Evolutionary conservation across 1,284 basidiomycete genomes (phyloP).

Genomic region (Naganishia sp.): DNA sequence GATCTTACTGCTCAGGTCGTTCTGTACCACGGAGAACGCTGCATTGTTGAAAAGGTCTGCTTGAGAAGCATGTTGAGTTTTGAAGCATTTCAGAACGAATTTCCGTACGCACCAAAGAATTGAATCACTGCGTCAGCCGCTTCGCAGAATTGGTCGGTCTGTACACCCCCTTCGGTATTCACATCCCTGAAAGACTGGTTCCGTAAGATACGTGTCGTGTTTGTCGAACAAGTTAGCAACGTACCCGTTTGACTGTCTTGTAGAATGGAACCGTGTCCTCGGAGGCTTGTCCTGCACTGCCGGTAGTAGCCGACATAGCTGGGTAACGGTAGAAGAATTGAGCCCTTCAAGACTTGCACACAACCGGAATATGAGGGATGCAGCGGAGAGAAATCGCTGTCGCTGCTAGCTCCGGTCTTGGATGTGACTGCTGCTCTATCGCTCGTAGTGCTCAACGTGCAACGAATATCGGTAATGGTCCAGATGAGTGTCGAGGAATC

Average conservation of each 20-base stretch:
- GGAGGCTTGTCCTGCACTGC: no score
- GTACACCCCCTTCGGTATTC: slow-evolving; percentile 75
- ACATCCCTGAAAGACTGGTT: slow-evolving; percentile 81
- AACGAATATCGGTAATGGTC: no score
- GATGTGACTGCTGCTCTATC: no score
- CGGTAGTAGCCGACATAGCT: neutral
- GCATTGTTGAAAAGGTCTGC: slow-evolving; percentile 39
- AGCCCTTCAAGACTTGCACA: no score
- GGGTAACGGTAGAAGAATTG: neutral
- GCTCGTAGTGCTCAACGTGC: no score
- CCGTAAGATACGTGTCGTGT: neutral
- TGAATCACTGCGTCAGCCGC: slow-evolving; percentile 80
- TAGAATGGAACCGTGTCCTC: slow-evolving; percentile 27
- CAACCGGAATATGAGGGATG: no score
- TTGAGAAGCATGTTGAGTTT: neutral
- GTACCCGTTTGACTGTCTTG: slow-evolving; percentile 33
- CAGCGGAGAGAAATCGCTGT: no score
- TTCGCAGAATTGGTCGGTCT: slow-evolving; percentile 79
- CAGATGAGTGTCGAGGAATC: no score
- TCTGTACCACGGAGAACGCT: slow-evolving; percentile 37
- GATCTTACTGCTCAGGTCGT: slow-evolving; percentile 37
- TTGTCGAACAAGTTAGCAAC: neutral
- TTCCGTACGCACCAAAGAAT: slow-evolving; percentile 69
- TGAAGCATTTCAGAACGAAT: neutral
- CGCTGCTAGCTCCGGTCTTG: no score